These are phyloP conservation scores for Acer saccharum DNA, from an alignment of 345 rosid species.

Conservation along the genomic window DNA sequence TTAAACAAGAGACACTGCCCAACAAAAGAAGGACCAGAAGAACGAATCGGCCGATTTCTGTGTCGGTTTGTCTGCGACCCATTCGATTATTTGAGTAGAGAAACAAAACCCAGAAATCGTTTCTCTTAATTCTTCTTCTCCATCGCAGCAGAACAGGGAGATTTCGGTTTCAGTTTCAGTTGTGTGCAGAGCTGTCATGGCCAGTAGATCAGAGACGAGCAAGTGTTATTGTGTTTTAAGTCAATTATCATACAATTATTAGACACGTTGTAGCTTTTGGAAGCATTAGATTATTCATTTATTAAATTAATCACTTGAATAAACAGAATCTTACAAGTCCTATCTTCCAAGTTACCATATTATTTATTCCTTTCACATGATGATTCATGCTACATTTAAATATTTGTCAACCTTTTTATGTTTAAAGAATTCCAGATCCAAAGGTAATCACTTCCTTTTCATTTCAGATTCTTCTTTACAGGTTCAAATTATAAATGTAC, in stretches of 20 bases:
- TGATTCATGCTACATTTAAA: too few relatives aligned
- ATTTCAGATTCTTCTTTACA: too few relatives aligned
- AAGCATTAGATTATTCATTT: not conserved
- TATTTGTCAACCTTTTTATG: too few relatives aligned
- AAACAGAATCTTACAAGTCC: not conserved
- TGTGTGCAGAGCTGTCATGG: slow-evolving; percentile 1
- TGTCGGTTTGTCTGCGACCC: slow-evolving; percentile 34
- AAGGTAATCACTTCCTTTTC: too few relatives aligned
- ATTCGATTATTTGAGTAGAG: slow-evolving; percentile 14
- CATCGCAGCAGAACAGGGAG: not conserved
- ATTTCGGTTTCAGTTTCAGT: too few relatives aligned
- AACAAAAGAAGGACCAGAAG: slow-evolving; percentile 25
- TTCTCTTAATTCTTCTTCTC: not conserved
- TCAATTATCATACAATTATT: not conserved
- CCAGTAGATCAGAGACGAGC: not conserved
- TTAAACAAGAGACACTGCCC: slow-evolving; percentile 31
- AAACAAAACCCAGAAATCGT: slow-evolving; percentile 4
- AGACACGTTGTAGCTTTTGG: not conserved
- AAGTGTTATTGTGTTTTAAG: too few relatives aligned
- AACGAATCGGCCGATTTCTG: slow-evolving; percentile 28
- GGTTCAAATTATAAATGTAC: too few relatives aligned
- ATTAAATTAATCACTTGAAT: not conserved
- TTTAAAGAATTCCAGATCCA: too few relatives aligned
- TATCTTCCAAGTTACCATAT: not conserved
- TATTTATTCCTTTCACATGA: too few relatives aligned